phyloP scores from a whole-genome alignment of 2,329 filamentous ascomycete species.

The Monosporascus sp. region DNA sequence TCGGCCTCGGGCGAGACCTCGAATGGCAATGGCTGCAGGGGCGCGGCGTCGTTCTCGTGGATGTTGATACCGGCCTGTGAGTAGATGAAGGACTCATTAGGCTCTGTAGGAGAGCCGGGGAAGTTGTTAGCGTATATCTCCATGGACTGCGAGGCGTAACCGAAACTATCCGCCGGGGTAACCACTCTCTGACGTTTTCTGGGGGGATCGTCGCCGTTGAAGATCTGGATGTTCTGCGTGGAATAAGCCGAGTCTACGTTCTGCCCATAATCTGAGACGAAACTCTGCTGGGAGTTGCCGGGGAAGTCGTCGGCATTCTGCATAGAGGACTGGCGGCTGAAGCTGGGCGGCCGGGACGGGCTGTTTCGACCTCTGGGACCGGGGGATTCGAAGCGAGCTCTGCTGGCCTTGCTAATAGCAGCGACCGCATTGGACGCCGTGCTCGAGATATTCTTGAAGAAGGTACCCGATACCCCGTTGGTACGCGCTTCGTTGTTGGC shows the following conservation, averaged over 20 bases:
- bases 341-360: slow-evolving; percentile 61
- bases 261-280: slow-evolving; percentile 70
- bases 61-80: slow-evolving; percentile 42
- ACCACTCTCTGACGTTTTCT: slow-evolving; percentile 67
- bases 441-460: slow-evolving; percentile 94
- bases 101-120: slow-evolving; percentile 71
- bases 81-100: slow-evolving; percentile 74
- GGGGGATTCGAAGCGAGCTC: slow-evolving; percentile 88
- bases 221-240: slow-evolving; percentile 46
- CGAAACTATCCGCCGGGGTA: slow-evolving; percentile 53
- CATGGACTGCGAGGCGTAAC: slow-evolving; percentile 41
- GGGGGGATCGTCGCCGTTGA: slow-evolving; percentile 67
- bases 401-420: slow-evolving; percentile 96
- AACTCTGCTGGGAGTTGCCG: slow-evolving; percentile 78
- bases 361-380: slow-evolving; percentile 61
- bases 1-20: slow-evolving; percentile 62
- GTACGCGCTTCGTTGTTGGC: slow-evolving; percentile 62
- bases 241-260: slow-evolving; percentile 65
- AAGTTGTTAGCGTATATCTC: slow-evolving; percentile 44
- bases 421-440: slow-evolving; percentile 90
- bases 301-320: slow-evolving; percentile 65
- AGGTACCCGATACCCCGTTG: slow-evolving; percentile 71
- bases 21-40: slow-evolving; percentile 59
- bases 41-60: slow-evolving; percentile 49
- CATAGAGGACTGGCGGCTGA: slow-evolving; percentile 66